Evolutionary conservation across 495 filamentous ascomycete genomes (phyloP).

Genomic region (Viridothelium virens): DNA sequence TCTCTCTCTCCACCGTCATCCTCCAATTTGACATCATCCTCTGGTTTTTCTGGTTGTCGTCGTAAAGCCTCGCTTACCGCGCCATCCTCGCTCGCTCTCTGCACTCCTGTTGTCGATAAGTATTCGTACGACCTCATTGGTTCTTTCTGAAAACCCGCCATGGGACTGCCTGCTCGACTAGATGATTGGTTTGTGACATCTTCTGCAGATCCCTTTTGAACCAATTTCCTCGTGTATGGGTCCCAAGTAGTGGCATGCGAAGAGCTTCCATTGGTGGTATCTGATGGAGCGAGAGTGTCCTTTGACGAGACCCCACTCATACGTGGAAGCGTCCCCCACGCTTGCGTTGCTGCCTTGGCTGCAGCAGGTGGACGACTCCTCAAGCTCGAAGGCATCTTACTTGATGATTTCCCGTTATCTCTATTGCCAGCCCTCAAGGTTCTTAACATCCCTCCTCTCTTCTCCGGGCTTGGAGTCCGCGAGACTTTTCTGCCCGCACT

Average conservation of each 20-base stretch:
- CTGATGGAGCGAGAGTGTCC: constrained; percentile 1
- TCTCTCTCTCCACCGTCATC: neutral
- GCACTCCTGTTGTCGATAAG: neutral
- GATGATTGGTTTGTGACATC: neutral
- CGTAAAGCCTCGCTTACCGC: neutral
- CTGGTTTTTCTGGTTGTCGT: neutral
- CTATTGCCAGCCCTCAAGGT: constrained; percentile 67
- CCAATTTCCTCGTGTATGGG: constrained; percentile 24
- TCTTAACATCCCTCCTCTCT: constrained; percentile 68
- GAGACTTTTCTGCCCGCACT: constrained; percentile 42
- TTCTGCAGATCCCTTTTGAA: constrained; percentile 14
- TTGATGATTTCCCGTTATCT: constrained; percentile 44
- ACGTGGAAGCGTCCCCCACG: constrained; percentile 49
- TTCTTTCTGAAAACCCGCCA: neutral
- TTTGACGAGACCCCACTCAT: constrained; percentile 1
- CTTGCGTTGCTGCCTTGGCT: constrained; percentile 79
- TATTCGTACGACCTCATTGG: constrained; percentile 5
- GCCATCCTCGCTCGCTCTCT: constrained; percentile 1
- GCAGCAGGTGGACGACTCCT: constrained; percentile 43
- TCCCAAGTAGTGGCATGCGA: constrained; percentile 20
- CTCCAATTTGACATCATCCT: neutral
- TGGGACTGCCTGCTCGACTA: neutral
- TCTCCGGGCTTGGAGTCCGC: constrained; percentile 74
- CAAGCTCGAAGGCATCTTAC: constrained; percentile 29
- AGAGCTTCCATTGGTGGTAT: constrained; percentile 12